Conservation (phyloP, 805 yeast species). For the Saccharomycopsis oosterbeekiorum region DNA sequence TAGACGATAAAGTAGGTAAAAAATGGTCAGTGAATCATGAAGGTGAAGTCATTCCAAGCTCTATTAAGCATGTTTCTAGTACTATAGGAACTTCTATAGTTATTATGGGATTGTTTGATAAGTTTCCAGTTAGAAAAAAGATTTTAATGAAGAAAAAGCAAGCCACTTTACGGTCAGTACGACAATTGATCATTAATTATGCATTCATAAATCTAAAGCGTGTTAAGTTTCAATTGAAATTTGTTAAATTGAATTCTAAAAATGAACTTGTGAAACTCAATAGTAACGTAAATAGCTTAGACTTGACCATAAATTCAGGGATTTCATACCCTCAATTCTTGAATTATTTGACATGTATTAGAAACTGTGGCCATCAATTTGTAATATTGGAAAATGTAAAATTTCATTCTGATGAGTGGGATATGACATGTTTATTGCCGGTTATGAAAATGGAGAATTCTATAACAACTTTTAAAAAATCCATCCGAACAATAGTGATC, state of each 20-base stretch:
- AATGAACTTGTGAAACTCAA: background rate
- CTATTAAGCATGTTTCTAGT: slow-evolving; percentile 22
- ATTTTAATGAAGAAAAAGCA: slow-evolving; percentile 24
- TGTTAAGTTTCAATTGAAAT: slow-evolving; percentile 19
- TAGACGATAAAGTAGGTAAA: slow-evolving; percentile 26
- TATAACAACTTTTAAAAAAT: slow-evolving; percentile 20
- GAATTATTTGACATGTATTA: slow-evolving; percentile 18
- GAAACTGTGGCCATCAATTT: slow-evolving; percentile 17
- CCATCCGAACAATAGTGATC: slow-evolving; percentile 25
- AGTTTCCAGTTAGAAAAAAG: slow-evolving; percentile 28
- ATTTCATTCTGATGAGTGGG: slow-evolving; percentile 1
- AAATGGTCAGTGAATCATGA: slow-evolving; percentile 28
- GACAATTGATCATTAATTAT: slow-evolving; percentile 25
- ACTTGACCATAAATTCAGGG: slow-evolving; percentile 15
- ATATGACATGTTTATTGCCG: slow-evolving; percentile 25
- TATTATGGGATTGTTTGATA: slow-evolving; percentile 26
- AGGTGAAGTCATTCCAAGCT: slow-evolving; percentile 23
- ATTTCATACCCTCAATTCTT: slow-evolving; percentile 13
- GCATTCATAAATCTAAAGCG: slow-evolving; percentile 25
- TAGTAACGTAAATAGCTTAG: slow-evolving; percentile 9
- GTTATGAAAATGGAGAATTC: slow-evolving; percentile 26
- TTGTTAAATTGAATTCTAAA: slow-evolving; percentile 10
- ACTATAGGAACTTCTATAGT: slow-evolving; percentile 30
- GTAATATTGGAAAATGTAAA: slow-evolving; percentile 12
- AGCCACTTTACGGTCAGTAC: slow-evolving; percentile 22